Evolutionary conservation across 2,329 filamentous ascomycete genomes (phyloP).

Genomic region (Sporothrix euskadiensis): DNA sequence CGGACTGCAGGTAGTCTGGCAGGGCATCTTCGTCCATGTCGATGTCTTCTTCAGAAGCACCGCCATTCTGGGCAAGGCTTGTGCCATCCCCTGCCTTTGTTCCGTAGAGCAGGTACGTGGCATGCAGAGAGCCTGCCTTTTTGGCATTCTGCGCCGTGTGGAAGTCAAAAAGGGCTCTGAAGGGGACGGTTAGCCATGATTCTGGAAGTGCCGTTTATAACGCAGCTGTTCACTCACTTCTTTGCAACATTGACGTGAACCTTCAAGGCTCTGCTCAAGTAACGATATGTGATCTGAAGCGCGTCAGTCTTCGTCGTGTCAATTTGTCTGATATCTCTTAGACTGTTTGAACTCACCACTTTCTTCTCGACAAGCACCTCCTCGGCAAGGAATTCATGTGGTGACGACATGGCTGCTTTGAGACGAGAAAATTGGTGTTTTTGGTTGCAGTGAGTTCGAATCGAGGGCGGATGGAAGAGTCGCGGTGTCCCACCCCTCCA

Average conservation of each 20-base stretch:
- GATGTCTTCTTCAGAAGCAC: slow-evolving; percentile 60
- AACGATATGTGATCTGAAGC: slow-evolving; percentile 77
- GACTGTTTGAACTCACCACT: slow-evolving; percentile 53
- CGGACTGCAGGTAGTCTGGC: slow-evolving; percentile 52
- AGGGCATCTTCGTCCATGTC: slow-evolving; percentile 68
- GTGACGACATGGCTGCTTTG: slow-evolving; percentile 55
- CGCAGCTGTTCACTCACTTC: slow-evolving; percentile 58
- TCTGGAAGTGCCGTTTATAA: background rate
- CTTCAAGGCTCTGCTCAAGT: slow-evolving; percentile 77
- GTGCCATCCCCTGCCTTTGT: slow-evolving; percentile 50
- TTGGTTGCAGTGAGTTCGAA: background rate
- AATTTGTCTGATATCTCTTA: slow-evolving; percentile 27
- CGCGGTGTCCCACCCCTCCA: slow-evolving; percentile 6
- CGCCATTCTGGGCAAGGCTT: slow-evolving; percentile 19
- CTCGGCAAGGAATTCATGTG: slow-evolving; percentile 71
- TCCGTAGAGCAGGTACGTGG: slow-evolving; percentile 87
- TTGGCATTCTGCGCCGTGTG: slow-evolving; percentile 74
- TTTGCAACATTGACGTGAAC: slow-evolving; percentile 87
- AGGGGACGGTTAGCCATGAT: background rate
- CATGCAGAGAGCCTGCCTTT: slow-evolving; percentile 73
- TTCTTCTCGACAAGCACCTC: slow-evolving; percentile 74
- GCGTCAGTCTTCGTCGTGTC: slow-evolving; percentile 20
- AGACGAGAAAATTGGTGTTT: background rate
- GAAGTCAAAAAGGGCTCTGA: slow-evolving; percentile 84
- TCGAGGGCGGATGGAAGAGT: slow-evolving; percentile 1